These are phyloP conservation scores for Globisporangium okanoganense DNA, from an alignment of 352 stramenopile genomes.

Conservation along the genomic window DNA sequence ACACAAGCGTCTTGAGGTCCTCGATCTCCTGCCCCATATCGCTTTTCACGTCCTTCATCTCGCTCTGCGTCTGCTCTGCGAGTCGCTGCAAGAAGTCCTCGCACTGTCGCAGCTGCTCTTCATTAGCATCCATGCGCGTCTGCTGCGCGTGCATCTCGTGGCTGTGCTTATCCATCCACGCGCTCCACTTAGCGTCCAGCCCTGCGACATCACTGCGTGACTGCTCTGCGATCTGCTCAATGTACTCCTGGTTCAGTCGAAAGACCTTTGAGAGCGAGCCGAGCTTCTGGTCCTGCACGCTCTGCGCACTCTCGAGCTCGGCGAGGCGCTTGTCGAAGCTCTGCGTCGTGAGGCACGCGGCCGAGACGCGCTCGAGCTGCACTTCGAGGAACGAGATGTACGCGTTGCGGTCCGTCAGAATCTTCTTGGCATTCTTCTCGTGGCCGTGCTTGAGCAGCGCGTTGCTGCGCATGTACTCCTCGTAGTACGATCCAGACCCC, in stretches of 20 bases:
- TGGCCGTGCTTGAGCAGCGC: constrained; percentile 62
- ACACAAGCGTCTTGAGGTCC: constrained; percentile 49
- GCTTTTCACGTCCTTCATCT: constrained; percentile 18
- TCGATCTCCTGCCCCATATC: constrained; percentile 34
- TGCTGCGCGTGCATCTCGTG: constrained; percentile 36
- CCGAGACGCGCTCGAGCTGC: constrained; percentile 83
- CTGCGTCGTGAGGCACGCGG: constrained; percentile 68
- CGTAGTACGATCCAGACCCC: constrained; percentile 61
- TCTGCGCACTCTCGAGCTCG: constrained; percentile 45
- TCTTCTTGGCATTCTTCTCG: constrained; percentile 50
- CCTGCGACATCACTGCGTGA: constrained; percentile 25
- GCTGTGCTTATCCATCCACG: constrained; percentile 71
- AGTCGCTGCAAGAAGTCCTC: constrained; percentile 39
- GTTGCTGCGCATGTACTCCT: constrained; percentile 79
- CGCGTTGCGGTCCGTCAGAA: constrained; percentile 79
- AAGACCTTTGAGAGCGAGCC: constrained; percentile 68
- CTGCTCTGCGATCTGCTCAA: constrained; percentile 52
- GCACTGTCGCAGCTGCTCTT: constrained; percentile 39
- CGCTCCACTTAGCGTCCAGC: constrained; percentile 37
- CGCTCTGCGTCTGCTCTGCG: constrained; percentile 26
- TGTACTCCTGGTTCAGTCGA: constrained; percentile 66
- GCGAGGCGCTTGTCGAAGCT: constrained; percentile 59
- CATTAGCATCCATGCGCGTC: constrained; percentile 23
- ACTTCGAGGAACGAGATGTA: constrained; percentile 89
- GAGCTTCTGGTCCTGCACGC: constrained; percentile 47